These are phyloP conservation scores for Umbilicus rupestris DNA, from an alignment of 164 flowering plant species.

Conservation along the genomic window DNA sequence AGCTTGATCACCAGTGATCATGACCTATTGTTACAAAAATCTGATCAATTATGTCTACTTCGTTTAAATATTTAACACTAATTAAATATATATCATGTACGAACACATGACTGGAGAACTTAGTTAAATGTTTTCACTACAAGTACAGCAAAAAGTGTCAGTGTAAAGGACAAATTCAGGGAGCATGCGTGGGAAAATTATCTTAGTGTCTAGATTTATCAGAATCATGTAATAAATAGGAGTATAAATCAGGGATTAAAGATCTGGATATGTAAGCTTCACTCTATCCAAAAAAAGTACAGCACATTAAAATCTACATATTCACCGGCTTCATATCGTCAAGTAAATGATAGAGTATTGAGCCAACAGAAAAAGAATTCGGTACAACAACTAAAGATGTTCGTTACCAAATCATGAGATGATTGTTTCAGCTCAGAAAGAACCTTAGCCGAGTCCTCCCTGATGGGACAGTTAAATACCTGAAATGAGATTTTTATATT, in stretches of 20 bases:
- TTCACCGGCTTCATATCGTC: background rate
- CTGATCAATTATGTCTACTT: background rate
- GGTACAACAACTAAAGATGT: background rate
- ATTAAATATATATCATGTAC: background rate
- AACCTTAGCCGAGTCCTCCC: constrained; percentile 74
- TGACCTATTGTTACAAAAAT: constrained; percentile 36
- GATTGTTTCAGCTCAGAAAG: constrained; percentile 73
- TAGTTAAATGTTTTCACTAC: too few species aligned
- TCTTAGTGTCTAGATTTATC: too few species aligned
- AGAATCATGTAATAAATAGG: too few species aligned
- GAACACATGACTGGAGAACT: too few species aligned
- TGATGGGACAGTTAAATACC: constrained; percentile 94
- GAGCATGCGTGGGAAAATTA: too few species aligned
- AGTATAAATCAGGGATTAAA: too few species aligned
- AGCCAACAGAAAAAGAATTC: background rate
- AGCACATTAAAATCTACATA: background rate
- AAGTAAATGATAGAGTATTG: background rate
- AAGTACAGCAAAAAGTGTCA: too few species aligned
- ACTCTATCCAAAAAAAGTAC: too few species aligned
- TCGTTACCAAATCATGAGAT: constrained; percentile 86
- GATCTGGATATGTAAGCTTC: too few species aligned
- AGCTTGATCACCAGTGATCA: constrained; percentile 99
- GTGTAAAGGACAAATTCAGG: too few species aligned
- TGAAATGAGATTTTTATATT: constrained; percentile 21
- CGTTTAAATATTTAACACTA: background rate